Percentiles rank a stretch among this genome's conserved stretches.
These are phyloP conservation scores for Metarhizium sp. DNA, from an alignment of 2,329 filamentous ascomycete species.

Conservation along the genomic window DNA sequence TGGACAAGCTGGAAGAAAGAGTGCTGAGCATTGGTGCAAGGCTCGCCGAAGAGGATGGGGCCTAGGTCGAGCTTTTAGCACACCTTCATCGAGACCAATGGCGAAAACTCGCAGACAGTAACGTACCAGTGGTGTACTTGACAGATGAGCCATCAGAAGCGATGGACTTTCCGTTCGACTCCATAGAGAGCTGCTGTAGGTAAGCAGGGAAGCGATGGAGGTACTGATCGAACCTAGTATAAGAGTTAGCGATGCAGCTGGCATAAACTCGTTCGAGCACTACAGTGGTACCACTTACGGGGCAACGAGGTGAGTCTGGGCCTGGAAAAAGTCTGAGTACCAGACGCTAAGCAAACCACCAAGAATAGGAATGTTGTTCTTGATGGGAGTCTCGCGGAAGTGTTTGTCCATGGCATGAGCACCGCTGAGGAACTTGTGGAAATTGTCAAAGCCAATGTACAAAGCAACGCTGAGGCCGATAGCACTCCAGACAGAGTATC, in stretches of 20 bases:
- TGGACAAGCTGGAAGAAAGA: slow-evolving; percentile 99
- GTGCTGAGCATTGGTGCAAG: slow-evolving; percentile 97
- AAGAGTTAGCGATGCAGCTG: slow-evolving; percentile 4
- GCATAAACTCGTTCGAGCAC: neutral
- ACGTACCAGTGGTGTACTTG: slow-evolving; percentile 81
- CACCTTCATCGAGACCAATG: neutral
- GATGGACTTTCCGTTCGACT: slow-evolving; percentile 97
- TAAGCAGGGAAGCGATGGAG: slow-evolving; percentile 98
- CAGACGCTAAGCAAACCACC: slow-evolving; percentile 92
- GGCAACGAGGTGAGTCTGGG: slow-evolving; percentile 93
- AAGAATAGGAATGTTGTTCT: slow-evolving; percentile 89
- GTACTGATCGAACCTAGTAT: slow-evolving; percentile 84
- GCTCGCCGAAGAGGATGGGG: slow-evolving; percentile 92
- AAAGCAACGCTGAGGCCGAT: slow-evolving; percentile 91
- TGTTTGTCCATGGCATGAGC: slow-evolving; percentile 98
- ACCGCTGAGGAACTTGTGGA: slow-evolving; percentile 88
- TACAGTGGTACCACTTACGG: slow-evolving; percentile 51
- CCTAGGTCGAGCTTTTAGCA: slow-evolving; percentile 27
- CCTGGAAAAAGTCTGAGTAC: slow-evolving; percentile 98
- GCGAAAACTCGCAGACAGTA: neutral
- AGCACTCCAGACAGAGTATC: slow-evolving; percentile 98
- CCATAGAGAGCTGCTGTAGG: slow-evolving; percentile 98
- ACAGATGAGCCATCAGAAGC: slow-evolving; percentile 81
- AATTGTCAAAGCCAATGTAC: slow-evolving; percentile 96
- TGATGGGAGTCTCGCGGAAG: slow-evolving; percentile 82